A percentile compares a stretch with the other conserved stretches of the same genome.
These are phyloP conservation scores for Melanopsichium pennsylvanicum DNA, from an alignment of 1,284 basidiomycete genomes.

Conservation along the genomic window DNA sequence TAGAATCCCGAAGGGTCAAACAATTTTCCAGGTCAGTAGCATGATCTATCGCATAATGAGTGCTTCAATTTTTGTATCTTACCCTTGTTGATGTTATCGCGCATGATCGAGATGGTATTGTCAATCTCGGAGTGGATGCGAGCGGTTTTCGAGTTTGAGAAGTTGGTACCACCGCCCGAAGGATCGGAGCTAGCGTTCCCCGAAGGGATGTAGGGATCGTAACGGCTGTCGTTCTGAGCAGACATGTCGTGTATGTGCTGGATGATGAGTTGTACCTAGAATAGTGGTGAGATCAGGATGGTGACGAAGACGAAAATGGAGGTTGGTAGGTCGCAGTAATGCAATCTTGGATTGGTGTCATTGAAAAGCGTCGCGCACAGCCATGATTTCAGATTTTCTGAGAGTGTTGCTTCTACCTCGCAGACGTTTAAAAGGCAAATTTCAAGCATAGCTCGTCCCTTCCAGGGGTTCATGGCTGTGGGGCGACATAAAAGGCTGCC, in stretches of 20 bases:
- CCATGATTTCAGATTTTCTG: background rate
- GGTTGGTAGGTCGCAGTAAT: background rate
- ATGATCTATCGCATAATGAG: background rate
- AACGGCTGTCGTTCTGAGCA: conserved; percentile 50
- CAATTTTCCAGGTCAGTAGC: background rate
- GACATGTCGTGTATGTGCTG: conserved; percentile 29
- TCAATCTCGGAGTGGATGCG: conserved; percentile 64
- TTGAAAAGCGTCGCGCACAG: too few relatives aligned
- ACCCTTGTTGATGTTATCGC: conserved; percentile 80
- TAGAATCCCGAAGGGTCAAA: conserved; percentile 1
- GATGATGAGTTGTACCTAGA: conserved; percentile 7
- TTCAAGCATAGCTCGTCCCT: background rate
- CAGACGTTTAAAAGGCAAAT: too few relatives aligned
- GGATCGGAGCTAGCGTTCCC: conserved; percentile 51
- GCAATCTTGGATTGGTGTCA: too few relatives aligned
- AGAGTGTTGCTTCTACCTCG: too few relatives aligned
- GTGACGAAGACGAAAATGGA: background rate
- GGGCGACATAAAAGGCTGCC: too few relatives aligned
- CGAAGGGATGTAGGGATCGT: conserved; percentile 64
- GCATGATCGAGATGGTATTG: conserved; percentile 79
- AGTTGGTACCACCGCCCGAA: conserved; percentile 44
- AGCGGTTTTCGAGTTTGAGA: conserved; percentile 59
- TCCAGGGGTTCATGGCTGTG: too few relatives aligned
- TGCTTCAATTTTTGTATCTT: too few relatives aligned
- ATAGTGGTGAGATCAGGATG: background rate